Evolutionary conservation across 495 filamentous ascomycete species (phyloP), one percentile per base, ranked within the genome.

Genomic region (Apodospora peruviana): DNA sequence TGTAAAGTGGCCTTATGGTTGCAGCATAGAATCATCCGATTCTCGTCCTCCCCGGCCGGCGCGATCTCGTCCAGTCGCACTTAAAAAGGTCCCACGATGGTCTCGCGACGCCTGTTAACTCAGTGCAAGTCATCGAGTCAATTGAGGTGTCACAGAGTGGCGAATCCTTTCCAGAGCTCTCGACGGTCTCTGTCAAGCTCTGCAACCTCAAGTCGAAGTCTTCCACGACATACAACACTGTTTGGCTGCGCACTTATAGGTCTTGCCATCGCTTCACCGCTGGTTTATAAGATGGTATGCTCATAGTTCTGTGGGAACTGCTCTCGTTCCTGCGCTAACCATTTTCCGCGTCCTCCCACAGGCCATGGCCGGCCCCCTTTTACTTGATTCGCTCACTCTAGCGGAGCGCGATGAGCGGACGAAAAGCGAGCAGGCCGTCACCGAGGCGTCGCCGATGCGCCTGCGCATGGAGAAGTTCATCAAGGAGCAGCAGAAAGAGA

Each of bases 381-480:
- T 60, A 34, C 62, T 72, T 54, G 72, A 75, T 47, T 50, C 62
- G 34, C 62, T 60, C 27, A 62, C 87, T 44, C 89, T 90, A 46
- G 85, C 86, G 60, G 85, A 88, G 53, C 78, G 80, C 42, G 88
- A 91, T 66, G 70, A 66, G 45, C 70, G 83, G 36, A 72, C 71
- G 34, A 89, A 87, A 64, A 75, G 78, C 23, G 83, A 87, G 64
- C 74, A 75, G 17, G 83, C 77, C 40, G 64, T 91, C 19, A 82
- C 75, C 10, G 77, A 83, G 34, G 70, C 76, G 54, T 95, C 90
- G 8, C 90, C 94, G 0, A 99, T 99, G 94, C 91, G 94, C 39
- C 76, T 96, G 36, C 88, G 91, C 34, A 97, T 97, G 93, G 94
- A 97, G 68, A 78, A 85, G 49, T 86, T 97, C 64, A 90, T 97